Conservation (phyloP, 192 early-diverging fungal species). For the Podila verticillata region DNA sequence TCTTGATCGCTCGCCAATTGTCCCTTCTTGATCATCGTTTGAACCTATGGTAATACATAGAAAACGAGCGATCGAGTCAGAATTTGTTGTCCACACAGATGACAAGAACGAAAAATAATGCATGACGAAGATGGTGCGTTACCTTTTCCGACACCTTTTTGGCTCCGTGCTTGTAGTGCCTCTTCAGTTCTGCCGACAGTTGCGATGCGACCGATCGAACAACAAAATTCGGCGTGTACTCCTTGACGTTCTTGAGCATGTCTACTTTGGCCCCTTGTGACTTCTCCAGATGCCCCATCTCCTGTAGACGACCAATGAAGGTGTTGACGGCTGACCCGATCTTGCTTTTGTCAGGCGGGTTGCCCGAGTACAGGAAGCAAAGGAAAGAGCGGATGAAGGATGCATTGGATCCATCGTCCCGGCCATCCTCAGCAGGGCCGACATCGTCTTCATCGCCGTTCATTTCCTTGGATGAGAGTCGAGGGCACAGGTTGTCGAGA, state of each 20-base stretch:
- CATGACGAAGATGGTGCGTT: not conserved
- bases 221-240: constrained; percentile 3
- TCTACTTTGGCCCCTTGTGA: constrained; percentile 3
- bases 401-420: too few species aligned
- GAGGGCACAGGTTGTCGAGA: too few species aligned
- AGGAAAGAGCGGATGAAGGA: too few species aligned
- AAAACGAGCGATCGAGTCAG: too few species aligned
- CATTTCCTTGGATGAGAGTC: too few species aligned
- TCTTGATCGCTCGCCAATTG: constrained; percentile 8
- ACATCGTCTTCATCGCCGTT: too few species aligned
- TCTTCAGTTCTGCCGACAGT: constrained; percentile 13
- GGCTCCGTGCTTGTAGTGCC: constrained; percentile 14
- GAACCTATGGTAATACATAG: constrained; percentile 12
- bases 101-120: too few species aligned
- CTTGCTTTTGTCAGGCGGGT: not conserved
- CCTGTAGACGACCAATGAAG: constrained; percentile 20
- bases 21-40: constrained; percentile 16
- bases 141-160: constrained; percentile 6
- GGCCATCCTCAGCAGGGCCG: too few species aligned
- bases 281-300: constrained; percentile 11
- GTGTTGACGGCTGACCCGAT: constrained; percentile 8
- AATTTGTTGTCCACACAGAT: too few species aligned
- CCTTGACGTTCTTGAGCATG: constrained; percentile 7
- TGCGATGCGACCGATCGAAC: constrained; percentile 25
- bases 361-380: constrained; percentile 13